Base-by-base conservation (phyloP, 140 eudicot genomes). In the Anethum foeniculum region DNA sequence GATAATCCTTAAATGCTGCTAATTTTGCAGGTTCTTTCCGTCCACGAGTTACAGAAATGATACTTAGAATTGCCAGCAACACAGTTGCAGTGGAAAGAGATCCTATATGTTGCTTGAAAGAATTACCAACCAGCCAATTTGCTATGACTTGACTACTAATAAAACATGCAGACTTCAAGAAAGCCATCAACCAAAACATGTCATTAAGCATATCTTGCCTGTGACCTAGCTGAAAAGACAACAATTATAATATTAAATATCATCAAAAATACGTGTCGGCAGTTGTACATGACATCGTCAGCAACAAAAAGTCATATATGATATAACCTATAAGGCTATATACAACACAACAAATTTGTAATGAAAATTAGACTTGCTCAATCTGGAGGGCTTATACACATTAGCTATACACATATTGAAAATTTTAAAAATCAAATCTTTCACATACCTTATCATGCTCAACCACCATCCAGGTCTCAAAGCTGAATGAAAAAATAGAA, bases 401-500 rank as follows among this genome's bases (percentile, higher is more conserved):
- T 52, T 74, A 74, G 27, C 7, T n/a, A 48, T 34, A 15, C 28
- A 47, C 43, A 39, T 27, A 76, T 48, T 27, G 27, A 9, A 76
- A 51, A 51, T 30, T 14, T 65, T 18, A 1, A 75, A 9, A 75
- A 62, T 14, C 72, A 5, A 23, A 39, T 48, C 4, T 12, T 81
- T 71, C 80, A 81, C 91, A 71, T 82, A 95, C 99, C 97, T 95
- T 95, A 69, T 92, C 96, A 81, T 95, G 97, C 80, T 90, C 97
- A 83, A 88, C 85, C 51, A 95, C 97, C 95, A 95, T 87, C 93
- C 96, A 95, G 56, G 99, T 85, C 88, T 95, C 99, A 43, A 95
- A 95, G 81, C 92, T 88, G 88, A 90, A 92, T 49, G 86, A 88
- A 77, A 81, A 95, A 39, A 88, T 85, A 1, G 97, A 85, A 82